phyloP scores from a whole-genome alignment of 2,329 filamentous ascomycete species.

The Tolypocladium amazonense region DNA sequence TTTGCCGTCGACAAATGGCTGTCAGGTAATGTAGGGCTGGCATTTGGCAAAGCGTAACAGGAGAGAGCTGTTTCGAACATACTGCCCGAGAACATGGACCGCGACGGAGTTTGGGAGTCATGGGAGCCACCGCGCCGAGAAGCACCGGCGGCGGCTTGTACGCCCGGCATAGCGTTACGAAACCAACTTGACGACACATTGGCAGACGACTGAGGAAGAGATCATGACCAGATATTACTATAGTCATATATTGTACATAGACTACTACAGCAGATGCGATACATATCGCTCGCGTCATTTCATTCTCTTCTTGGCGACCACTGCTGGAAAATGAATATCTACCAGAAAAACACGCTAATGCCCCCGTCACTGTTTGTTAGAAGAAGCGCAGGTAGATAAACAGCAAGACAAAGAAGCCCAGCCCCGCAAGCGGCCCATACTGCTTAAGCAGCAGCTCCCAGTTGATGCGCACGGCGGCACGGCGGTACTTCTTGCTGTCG shows the following conservation, averaged over 20 bases:
- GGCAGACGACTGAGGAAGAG: not conserved
- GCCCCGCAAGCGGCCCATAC: constrained; percentile 80
- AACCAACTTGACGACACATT: constrained; percentile 5
- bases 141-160: not conserved
- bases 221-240: constrained; percentile 1
- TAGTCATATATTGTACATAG: constrained; percentile 13
- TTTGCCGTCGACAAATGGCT: constrained; percentile 25
- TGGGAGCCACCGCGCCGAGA: not conserved
- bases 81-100: not conserved
- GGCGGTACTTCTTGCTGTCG: constrained; percentile 88
- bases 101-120: not conserved
- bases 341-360: not conserved
- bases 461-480: constrained; percentile 90
- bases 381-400: constrained; percentile 94
- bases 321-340: not conserved
- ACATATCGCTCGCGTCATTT: not conserved
- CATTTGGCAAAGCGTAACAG: too few relatives aligned
- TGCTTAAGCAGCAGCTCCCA: constrained; percentile 96
- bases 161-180: constrained; percentile 2
- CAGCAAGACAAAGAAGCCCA: constrained; percentile 73
- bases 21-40: constrained; percentile 31
- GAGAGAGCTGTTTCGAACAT: not conserved
- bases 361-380: constrained; percentile 27
- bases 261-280: constrained; percentile 2
- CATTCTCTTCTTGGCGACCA: not conserved